These are phyloP conservation scores for Penicillium aurantiogriseum DNA, from an alignment of 2,329 filamentous ascomycete species.

Conservation along the genomic window DNA sequence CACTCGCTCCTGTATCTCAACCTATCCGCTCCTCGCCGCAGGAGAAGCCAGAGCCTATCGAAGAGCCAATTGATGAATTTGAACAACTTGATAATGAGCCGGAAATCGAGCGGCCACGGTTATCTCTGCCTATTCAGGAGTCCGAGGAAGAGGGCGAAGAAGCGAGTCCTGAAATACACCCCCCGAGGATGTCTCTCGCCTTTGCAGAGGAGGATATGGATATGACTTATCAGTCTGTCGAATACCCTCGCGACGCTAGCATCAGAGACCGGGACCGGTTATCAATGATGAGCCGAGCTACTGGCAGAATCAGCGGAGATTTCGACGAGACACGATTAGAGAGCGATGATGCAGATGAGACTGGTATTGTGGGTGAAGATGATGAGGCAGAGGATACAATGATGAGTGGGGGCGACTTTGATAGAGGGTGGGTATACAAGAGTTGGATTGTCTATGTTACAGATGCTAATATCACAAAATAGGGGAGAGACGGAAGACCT, in stretches of 20 bases:
- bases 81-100: slow-evolving; percentile 51
- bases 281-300: slow-evolving; percentile 46
- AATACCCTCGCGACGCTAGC: slow-evolving; percentile 44
- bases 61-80: slow-evolving; percentile 35
- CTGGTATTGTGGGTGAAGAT: slow-evolving; percentile 39
- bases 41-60: slow-evolving; percentile 24
- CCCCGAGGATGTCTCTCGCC: slow-evolving; percentile 40
- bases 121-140: slow-evolving; percentile 50
- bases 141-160: slow-evolving; percentile 48
- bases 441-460: slow-evolving; percentile 16
- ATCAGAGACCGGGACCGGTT: slow-evolving; percentile 39
- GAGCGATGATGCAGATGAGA: slow-evolving; percentile 42
- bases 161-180: slow-evolving; percentile 35
- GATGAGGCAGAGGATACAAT: slow-evolving; percentile 37
- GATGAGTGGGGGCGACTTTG: slow-evolving; percentile 40
- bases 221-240: slow-evolving; percentile 42
- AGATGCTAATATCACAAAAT: slow-evolving; percentile 21
- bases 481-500: slow-evolving; percentile 47
- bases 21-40: slow-evolving; percentile 50
- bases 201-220: slow-evolving; percentile 50
- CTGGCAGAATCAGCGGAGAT: slow-evolving; percentile 49
- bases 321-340: slow-evolving; percentile 52
- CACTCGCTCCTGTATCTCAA: slow-evolving; percentile 51
- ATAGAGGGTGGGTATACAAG: slow-evolving; percentile 34
- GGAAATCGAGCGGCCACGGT: slow-evolving; percentile 41